A percentile compares a stretch with the other conserved stretches of the same genome.
Conservation (phyloP, 306 rosid species). For the Chamaecrista fasciculata region DNA sequence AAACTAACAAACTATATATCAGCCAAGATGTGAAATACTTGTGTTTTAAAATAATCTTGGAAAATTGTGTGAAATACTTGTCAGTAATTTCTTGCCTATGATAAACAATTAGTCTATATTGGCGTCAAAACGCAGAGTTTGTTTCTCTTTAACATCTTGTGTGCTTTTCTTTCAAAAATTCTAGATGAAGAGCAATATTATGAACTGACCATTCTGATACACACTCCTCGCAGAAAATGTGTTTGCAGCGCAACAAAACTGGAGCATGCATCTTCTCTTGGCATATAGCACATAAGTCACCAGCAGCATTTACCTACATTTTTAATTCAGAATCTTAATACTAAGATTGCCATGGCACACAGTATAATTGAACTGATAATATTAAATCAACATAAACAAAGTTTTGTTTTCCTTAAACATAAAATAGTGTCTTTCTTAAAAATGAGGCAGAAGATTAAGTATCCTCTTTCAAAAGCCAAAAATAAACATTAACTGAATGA, state of each 20-base stretch:
- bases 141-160: neutral
- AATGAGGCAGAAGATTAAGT: slow-evolving; percentile 2
- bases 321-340: slow-evolving; percentile 21
- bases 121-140: neutral
- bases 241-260: slow-evolving; percentile 76
- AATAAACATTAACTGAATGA: neutral
- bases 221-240: slow-evolving; percentile 89
- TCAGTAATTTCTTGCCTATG: slow-evolving; percentile 3
- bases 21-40: slow-evolving; percentile 11
- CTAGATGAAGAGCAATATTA: slow-evolving; percentile 13
- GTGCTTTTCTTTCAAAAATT: neutral
- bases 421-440: neutral
- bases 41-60: neutral
- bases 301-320: slow-evolving; percentile 71
- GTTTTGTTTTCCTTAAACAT: slow-evolving; percentile 7
- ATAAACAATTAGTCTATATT: neutral
- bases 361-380: neutral
- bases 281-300: slow-evolving; percentile 93
- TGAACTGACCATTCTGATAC: slow-evolving; percentile 88
- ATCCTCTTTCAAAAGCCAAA: neutral
- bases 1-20: neutral
- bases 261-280: slow-evolving; percentile 97
- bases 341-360: neutral
- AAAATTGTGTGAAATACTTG: slow-evolving; percentile 3
- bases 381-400: neutral